Evolutionary conservation across 1,284 basidiomycete genomes (phyloP).

Genomic region (Mrakiaceae sp.): DNA sequence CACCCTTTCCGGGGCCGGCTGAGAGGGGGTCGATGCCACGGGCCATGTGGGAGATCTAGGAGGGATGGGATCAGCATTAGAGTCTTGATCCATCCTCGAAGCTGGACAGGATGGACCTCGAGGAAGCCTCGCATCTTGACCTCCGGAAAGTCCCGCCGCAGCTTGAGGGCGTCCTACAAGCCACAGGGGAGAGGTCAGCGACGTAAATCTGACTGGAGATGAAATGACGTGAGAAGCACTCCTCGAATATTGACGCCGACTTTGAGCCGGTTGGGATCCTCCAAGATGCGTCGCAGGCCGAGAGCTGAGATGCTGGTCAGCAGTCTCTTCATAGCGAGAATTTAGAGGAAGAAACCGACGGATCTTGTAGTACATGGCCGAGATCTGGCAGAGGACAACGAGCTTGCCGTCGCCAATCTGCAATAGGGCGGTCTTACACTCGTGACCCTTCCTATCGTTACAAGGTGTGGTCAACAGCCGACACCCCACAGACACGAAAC

Average conservation of each 20-base stretch:
- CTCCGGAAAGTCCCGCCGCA: constrained; percentile 6
- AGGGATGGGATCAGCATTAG: too few species aligned
- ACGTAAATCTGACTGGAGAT: too few species aligned
- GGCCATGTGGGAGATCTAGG: constrained; percentile 10
- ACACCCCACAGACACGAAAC: too few species aligned
- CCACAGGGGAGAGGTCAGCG: too few species aligned
- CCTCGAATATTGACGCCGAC: constrained; percentile 14
- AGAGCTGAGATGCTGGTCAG: too few species aligned
- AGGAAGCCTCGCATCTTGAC: not conserved
- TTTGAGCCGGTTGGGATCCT: not conserved
- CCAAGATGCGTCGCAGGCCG: not conserved
- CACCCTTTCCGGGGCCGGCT: not conserved
- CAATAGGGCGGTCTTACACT: constrained; percentile 12
- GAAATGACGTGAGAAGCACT: too few species aligned
- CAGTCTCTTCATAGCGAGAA: too few species aligned
- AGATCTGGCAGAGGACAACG: constrained; percentile 11
- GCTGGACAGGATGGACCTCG: not conserved
- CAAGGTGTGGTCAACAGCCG: too few species aligned
- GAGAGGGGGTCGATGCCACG: not conserved
- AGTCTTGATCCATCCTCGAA: too few species aligned
- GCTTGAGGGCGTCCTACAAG: constrained; percentile 7
- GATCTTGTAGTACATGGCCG: constrained; percentile 8
- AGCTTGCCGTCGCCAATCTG: constrained; percentile 7
- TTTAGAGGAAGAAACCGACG: not conserved
- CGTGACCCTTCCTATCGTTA: not conserved